Evolutionary conservation across 192 early-diverging fungal species (phyloP).

Genomic region (Polychytrium aggregatum): DNA sequence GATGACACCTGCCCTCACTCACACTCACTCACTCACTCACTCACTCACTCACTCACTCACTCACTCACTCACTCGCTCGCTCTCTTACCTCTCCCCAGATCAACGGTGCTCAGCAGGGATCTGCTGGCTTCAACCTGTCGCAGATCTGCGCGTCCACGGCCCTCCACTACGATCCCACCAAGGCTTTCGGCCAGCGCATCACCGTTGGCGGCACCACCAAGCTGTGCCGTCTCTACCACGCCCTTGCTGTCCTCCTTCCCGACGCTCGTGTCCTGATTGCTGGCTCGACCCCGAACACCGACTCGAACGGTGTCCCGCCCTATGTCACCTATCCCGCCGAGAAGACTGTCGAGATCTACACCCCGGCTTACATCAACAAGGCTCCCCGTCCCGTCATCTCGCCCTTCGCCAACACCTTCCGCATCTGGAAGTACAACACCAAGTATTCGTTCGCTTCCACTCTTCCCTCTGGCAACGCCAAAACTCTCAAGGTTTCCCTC

Average conservation of each 20-base stretch:
- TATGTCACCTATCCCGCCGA: slow-evolving; percentile 4
- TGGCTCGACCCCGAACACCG: slow-evolving; percentile 42
- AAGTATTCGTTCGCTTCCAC: not conserved
- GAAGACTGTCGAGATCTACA: slow-evolving; percentile 8
- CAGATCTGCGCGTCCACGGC: slow-evolving; percentile 29
- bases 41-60: too few species aligned
- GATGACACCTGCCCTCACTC: too few species aligned
- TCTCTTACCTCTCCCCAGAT: slow-evolving; percentile 33
- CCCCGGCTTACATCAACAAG: slow-evolving; percentile 11
- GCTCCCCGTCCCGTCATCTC: not conserved
- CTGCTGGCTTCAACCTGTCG: slow-evolving; percentile 29
- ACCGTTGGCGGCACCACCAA: slow-evolving; percentile 28
- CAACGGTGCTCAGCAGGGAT: slow-evolving; percentile 46
- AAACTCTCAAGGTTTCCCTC: not conserved
- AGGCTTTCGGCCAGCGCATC: slow-evolving; percentile 26
- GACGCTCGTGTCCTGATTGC: slow-evolving; percentile 48
- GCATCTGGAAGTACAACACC: not conserved
- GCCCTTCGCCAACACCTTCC: not conserved
- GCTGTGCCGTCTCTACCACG: slow-evolving; percentile 55
- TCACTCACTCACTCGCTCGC: too few species aligned
- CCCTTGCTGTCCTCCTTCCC: slow-evolving; percentile 24
- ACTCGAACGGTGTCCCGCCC: not conserved
- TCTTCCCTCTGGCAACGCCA: too few species aligned
- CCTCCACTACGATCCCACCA: slow-evolving; percentile 37
- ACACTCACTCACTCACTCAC: too few species aligned